A percentile compares a stretch with the other conserved stretches of the same genome.
phyloP scores from a whole-genome alignment of 306 rosid genomes.

The Mimosa pudica region DNA sequence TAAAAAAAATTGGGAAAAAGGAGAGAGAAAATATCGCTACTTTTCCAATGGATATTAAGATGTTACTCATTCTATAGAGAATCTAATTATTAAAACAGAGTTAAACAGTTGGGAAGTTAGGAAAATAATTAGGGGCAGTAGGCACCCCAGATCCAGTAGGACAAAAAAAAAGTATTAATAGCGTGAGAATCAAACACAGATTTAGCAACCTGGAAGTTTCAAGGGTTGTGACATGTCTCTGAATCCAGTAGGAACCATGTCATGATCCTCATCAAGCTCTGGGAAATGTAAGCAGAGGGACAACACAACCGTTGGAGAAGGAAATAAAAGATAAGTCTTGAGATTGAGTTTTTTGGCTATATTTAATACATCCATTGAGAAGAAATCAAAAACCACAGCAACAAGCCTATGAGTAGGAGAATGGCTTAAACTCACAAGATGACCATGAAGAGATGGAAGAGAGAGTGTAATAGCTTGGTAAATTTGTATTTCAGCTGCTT shows the following conservation, averaged over 20 bases:
- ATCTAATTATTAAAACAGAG: too few species aligned
- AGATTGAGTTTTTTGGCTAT: constrained; percentile 1
- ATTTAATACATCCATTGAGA: background rate
- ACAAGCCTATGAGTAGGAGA: background rate
- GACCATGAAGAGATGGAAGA: background rate
- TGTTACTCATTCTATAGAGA: too few species aligned
- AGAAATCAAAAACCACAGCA: background rate
- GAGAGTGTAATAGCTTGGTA: background rate
- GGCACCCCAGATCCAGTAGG: too few species aligned
- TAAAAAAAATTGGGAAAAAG: too few species aligned
- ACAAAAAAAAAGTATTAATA: background rate
- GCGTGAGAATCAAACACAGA: background rate
- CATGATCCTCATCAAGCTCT: background rate
- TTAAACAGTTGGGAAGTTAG: too few species aligned
- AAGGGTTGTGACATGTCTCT: background rate
- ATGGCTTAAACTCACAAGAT: background rate
- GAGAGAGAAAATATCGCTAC: too few species aligned
- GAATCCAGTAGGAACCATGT: background rate
- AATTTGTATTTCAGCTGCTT: background rate
- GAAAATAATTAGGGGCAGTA: too few species aligned
- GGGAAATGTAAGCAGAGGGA: background rate
- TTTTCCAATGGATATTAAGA: too few species aligned
- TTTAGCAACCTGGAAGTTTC: background rate
- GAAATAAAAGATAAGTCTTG: background rate
- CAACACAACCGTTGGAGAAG: background rate